Evolutionary conservation across 2,329 filamentous ascomycete genomes (phyloP).

Genomic region (Pseudopyrenochaeta lycopersici): DNA sequence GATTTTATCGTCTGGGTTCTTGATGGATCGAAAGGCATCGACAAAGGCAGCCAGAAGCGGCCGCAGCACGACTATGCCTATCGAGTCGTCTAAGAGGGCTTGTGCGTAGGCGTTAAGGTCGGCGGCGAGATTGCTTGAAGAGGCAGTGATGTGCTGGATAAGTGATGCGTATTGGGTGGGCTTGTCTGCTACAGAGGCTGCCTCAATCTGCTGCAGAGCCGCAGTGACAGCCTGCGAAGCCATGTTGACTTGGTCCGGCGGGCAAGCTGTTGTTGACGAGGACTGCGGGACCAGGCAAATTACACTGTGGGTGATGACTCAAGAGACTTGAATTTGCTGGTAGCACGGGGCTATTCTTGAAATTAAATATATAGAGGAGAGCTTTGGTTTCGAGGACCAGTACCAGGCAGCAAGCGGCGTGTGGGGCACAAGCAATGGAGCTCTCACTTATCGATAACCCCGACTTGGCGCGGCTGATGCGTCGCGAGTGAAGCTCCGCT

Average conservation of each 20-base stretch:
- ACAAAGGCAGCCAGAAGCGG: conserved; percentile 75
- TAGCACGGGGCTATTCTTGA: not conserved
- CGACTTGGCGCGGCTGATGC: conserved; percentile 28
- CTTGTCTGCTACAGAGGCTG: conserved; percentile 59
- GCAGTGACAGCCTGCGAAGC: conserved; percentile 60
- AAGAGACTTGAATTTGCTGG: not conserved
- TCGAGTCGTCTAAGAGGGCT: conserved; percentile 71
- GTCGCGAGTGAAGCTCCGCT: conserved; percentile 16
- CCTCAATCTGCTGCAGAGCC: conserved; percentile 60
- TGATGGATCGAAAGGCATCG: conserved; percentile 67
- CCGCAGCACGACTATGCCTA: conserved; percentile 80
- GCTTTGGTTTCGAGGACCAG: not conserved
- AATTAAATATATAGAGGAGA: not conserved
- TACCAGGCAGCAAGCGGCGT: conserved; percentile 12
- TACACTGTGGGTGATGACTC: not conserved
- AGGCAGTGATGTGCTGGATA: conserved; percentile 64
- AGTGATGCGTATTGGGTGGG: conserved; percentile 65
- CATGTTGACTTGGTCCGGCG: conserved; percentile 47
- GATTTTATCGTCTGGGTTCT: conserved; percentile 73
- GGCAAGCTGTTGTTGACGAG: not conserved
- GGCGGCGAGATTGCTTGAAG: conserved; percentile 58
- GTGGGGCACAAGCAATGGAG: conserved; percentile 10
- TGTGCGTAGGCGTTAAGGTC: conserved; percentile 75
- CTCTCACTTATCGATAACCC: conserved; percentile 24
- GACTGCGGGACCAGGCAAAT: not conserved